Base-by-base conservation (phyloP, 352 stramenopile species). In the Salisapilia sapeloensis region DNA sequence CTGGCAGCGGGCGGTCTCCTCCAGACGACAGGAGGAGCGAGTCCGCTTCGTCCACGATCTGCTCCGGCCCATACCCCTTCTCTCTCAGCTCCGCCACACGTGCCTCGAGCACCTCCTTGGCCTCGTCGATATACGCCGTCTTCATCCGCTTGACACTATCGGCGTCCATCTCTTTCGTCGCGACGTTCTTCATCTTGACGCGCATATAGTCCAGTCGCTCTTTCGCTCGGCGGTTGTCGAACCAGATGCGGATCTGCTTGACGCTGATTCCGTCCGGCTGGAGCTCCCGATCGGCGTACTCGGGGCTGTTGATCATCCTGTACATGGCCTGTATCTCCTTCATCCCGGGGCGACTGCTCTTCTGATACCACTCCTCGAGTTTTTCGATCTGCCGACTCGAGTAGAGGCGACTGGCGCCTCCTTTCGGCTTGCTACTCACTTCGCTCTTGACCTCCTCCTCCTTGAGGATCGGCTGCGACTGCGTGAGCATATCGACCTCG, bases 261-360 rank as follows among this genome's bases (percentile, higher is more conserved):
- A 90, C 65, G 1, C 64, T 80, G 21, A 90, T 90, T 23, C 74
- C 74, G 40, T 90, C 74, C 4, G 74, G 70, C 39, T 90, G 74
- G 29, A 90, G 48, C 38, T 90, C 74, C 44, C 66, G 56, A 42
- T 90, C 70, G 17, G 70, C 70, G 45, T 79, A 90, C 20, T 84
- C 66, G 17, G 60, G 56, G 27, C 70, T 76, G 44, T 90, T 90
- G 36, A 90, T 86, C 29, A 90, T 86, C 29, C 70, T 67, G 44
- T 86, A 90, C 74, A 90, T 90, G n/a, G 67, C 66, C 38, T 90
- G 74, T 48, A 90, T 90, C 50, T 90, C 74, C 26, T 60, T 78
- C 3, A 67, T 69, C 38, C 86, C 74, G 9, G 74, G 74, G 2
- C 74, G 66, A 15, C 66, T 84, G 6, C 66, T 84, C 22, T 78